Percentiles rank a stretch among this genome's conserved stretches.
These are phyloP conservation scores for Ustilaginoidea virens DNA, from an alignment of 2,329 filamentous ascomycete species.

Conservation along the genomic window DNA sequence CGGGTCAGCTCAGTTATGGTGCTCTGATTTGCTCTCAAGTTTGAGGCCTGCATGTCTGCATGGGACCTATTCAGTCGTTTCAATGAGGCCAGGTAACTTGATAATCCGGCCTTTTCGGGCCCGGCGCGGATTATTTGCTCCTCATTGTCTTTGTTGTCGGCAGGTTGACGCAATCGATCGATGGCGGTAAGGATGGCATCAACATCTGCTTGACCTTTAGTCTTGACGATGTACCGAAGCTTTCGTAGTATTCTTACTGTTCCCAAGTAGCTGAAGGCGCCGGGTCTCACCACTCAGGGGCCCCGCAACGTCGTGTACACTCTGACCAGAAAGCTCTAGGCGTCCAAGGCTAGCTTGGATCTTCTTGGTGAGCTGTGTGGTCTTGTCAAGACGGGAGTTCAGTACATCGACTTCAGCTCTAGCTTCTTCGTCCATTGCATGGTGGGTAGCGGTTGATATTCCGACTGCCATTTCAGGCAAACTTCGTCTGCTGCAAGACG, in stretches of 20 bases:
- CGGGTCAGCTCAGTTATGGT: constrained; percentile 67
- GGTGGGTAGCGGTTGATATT: constrained; percentile 27
- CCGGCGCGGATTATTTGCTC: constrained; percentile 81
- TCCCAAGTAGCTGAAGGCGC: constrained; percentile 71
- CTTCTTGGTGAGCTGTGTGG: constrained; percentile 84
- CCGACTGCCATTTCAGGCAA: constrained; percentile 46
- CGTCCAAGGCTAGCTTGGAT: constrained; percentile 77
- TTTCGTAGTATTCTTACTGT: constrained; percentile 38
- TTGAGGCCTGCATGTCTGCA: constrained; percentile 72
- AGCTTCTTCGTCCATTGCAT: constrained; percentile 47
- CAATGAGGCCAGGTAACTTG: constrained; percentile 75
- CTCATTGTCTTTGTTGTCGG: constrained; percentile 81
- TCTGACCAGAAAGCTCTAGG: constrained; percentile 76
- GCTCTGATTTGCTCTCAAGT: constrained; percentile 80
- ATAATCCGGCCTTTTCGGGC: constrained; percentile 68
- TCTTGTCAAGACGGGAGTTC: constrained; percentile 71
- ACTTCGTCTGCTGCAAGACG: no score
- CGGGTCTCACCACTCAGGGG: constrained; percentile 89
- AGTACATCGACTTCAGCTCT: constrained; percentile 56
- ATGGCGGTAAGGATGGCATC: constrained; percentile 77
- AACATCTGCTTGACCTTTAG: constrained; percentile 43
- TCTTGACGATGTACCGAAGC: neutral
- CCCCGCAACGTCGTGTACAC: constrained; percentile 79
- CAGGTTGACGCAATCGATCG: constrained; percentile 74
- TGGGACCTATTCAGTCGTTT: constrained; percentile 81